These are phyloP conservation scores for Claviceps digitariae DNA, from an alignment of 2,329 filamentous ascomycete genomes.

Conservation along the genomic window DNA sequence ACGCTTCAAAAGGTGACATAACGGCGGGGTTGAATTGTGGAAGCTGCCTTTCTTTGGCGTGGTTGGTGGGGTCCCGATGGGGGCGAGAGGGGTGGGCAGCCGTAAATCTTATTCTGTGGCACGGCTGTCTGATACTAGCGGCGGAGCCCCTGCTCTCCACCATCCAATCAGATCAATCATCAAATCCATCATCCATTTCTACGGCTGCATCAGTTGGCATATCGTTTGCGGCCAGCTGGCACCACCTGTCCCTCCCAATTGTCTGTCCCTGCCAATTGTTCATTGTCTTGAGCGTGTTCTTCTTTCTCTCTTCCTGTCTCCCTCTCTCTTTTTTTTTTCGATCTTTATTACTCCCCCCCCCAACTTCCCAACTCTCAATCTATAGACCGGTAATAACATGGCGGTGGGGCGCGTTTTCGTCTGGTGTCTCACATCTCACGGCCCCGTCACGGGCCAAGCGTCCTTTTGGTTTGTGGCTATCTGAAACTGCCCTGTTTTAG, in stretches of 20 bases:
- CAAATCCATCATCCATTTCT: too few relatives aligned
- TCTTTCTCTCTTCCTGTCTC: background rate
- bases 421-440: too few relatives aligned
- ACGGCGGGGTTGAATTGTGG: background rate
- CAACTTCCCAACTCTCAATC: too few relatives aligned
- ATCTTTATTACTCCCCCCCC: too few relatives aligned
- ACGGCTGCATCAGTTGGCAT: too few relatives aligned
- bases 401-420: too few relatives aligned
- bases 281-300: background rate
- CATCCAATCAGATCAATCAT: background rate
- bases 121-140: background rate
- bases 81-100: background rate
- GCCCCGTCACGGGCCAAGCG: background rate
- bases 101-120: background rate
- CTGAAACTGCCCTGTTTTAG: too few relatives aligned
- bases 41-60: background rate
- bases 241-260: background rate
- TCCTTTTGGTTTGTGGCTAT: background rate
- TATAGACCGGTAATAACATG: too few relatives aligned
- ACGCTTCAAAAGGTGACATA: background rate
- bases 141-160: too few relatives aligned
- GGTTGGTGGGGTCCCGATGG: too few relatives aligned
- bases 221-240: background rate
- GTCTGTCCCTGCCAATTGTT: too few relatives aligned
- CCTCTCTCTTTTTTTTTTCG: background rate